Evolutionary conservation across 2,329 filamentous ascomycete genomes (phyloP), one percentile per base, ranked within the genome.

Genomic region (Cytospora schulzeri): DNA sequence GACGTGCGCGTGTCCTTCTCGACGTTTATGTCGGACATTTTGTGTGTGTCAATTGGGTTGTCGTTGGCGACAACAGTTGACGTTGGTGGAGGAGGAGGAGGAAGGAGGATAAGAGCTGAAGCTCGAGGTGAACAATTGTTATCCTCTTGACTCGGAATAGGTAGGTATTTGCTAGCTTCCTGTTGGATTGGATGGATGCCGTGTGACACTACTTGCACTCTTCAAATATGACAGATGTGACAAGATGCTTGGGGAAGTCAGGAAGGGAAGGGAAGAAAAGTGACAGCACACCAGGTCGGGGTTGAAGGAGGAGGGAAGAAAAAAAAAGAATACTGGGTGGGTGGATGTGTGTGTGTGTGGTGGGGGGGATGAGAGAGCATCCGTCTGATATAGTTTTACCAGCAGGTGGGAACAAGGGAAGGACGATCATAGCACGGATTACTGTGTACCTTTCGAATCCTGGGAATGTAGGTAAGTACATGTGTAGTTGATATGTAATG

Each of bases 1-100:
- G 66, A 57, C 24, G 60, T 53, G 22, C 52, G 60, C 33, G 48
- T 33, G 24, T 67, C 66, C 60, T 67, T 67, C 41, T 67, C 66
- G 22, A 56, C 29, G 24, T 35, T 28, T 33, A 50, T 29, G 56
- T 65, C 63, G 28, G 66, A 26, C 63, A 63, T 65, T 22, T 62
- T 59, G 9, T 35, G 19, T 19, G 29, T 15, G n/a, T 41, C 28
- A 35, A n/a, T 28, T 57, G 45, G 53, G 19, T 14, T n/a, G 12
- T 52, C 12, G 24, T 8, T 12, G 24, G 5, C n/a, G 28, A 24
- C 33, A 12, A 35, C 14, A 15, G 12, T 33, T 8, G 31, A 33
- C n/a, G n/a, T n/a, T 5, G 31, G 31, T 33, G 31, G 14, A 38
- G 22, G 6, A 48, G 22, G 7, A 12, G 11, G 31, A 33, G 19